Percentiles rank a stretch among this genome's conserved stretches.
phyloP scores from a whole-genome alignment of 78 protist genomes.

The Monosiga brevicollis region DNA sequence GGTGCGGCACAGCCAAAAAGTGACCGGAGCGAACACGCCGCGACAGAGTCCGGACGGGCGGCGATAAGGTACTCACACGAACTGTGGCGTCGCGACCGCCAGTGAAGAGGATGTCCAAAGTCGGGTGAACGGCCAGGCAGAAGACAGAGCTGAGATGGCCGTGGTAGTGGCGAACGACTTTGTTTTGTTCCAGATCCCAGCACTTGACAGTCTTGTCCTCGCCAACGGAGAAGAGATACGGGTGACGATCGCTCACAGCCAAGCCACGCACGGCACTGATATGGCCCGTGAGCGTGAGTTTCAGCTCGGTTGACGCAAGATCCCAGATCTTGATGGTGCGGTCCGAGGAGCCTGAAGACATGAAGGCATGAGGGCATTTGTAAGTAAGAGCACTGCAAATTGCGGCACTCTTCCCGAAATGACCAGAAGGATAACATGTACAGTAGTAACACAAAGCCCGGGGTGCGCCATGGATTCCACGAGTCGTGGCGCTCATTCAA shows the following conservation, averaged over 20 bases:
- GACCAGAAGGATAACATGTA: too few relatives aligned
- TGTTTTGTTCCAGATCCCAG: conserved; percentile 93
- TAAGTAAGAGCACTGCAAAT: too few relatives aligned
- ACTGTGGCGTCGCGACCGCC: conserved; percentile 88
- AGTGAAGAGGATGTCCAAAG: conserved; percentile 90
- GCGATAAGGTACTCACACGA: conserved; percentile 18
- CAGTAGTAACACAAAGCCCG: too few relatives aligned
- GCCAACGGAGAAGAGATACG: conserved; percentile 93
- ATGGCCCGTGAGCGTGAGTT: conserved; percentile 93
- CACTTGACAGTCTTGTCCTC: conserved; percentile 93
- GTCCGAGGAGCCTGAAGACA: conserved; percentile 86
- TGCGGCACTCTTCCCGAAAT: too few relatives aligned
- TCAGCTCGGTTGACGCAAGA: conserved; percentile 81
- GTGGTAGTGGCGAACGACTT: conserved; percentile 74
- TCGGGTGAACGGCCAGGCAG: conserved; percentile 82
- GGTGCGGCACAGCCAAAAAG: background rate
- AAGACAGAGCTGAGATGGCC: conserved; percentile 88
- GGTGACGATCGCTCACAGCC: conserved; percentile 62
- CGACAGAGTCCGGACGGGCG: background rate
- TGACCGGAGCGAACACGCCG: background rate
- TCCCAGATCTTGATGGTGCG: conserved; percentile 95
- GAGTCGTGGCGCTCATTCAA: too few relatives aligned
- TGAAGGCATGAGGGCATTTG: too few relatives aligned
- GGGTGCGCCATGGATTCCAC: too few relatives aligned
- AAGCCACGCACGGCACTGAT: conserved; percentile 47